Evolutionary conservation across 129 eudicot genomes (phyloP).

Genomic region (Artemisia argyi): DNA sequence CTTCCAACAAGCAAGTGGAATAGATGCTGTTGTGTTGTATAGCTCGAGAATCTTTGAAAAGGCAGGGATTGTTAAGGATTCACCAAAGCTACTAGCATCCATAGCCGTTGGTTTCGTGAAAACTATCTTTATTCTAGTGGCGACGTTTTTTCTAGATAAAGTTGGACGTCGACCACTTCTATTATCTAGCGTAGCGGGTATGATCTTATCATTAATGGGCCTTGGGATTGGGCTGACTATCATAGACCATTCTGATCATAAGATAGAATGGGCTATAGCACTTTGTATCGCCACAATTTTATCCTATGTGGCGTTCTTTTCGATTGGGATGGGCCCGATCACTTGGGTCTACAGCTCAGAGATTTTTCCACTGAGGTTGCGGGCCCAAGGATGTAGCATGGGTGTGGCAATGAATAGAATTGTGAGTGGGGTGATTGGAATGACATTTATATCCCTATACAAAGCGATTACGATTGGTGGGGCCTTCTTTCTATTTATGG

Average conservation of each 20-base stretch:
- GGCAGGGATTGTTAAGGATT: constrained; percentile 47
- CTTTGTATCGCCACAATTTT: constrained; percentile 26
- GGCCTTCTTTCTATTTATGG: constrained; percentile 49
- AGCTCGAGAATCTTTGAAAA: constrained; percentile 50
- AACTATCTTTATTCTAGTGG: constrained; percentile 48
- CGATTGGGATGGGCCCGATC: constrained; percentile 70
- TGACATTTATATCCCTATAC: constrained; percentile 48
- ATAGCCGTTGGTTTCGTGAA: constrained; percentile 60
- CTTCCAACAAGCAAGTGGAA: constrained; percentile 67
- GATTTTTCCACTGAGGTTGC: constrained; percentile 48
- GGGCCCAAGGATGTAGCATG: constrained; percentile 59
- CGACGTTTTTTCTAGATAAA: constrained; percentile 49
- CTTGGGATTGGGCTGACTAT: constrained; percentile 37
- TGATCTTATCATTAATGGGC: constrained; percentile 29
- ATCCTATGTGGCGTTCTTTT: constrained; percentile 49
- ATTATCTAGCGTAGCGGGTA: constrained; percentile 46
- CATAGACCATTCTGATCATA: constrained; percentile 28
- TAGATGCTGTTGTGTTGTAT: constrained; percentile 61
- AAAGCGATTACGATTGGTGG: constrained; percentile 51
- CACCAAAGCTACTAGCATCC: constrained; percentile 46
- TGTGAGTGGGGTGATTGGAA: constrained; percentile 49
- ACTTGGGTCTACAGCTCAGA: constrained; percentile 70
- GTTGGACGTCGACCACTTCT: constrained; percentile 56
- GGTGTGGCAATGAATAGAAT: constrained; percentile 52
- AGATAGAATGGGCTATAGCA: constrained; percentile 47